A percentile compares a stretch with the other conserved stretches of the same genome.
Conservation (phyloP, 257 asterid genomes). For the Avicennia marina region DNA sequence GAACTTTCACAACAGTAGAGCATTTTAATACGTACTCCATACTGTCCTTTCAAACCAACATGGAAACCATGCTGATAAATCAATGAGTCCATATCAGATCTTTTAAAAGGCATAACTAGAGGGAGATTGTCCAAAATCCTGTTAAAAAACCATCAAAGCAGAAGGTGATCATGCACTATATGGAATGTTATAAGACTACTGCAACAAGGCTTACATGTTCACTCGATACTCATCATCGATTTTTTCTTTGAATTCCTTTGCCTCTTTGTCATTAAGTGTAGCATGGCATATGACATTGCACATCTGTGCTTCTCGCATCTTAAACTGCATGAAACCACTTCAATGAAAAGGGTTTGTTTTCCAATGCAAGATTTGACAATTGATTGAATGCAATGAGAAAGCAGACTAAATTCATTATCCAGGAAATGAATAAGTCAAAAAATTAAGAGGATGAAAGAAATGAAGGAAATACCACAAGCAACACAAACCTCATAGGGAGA, state of each 20-base stretch:
- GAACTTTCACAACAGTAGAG: neutral
- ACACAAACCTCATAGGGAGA: conserved; percentile 51
- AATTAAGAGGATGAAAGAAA: neutral
- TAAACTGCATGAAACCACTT: conserved; percentile 36
- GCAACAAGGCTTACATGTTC: conserved; percentile 39
- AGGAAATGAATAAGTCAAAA: too few species aligned
- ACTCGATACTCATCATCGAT: conserved; percentile 56
- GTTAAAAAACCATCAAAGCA: neutral
- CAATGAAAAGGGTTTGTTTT: conserved; percentile 2
- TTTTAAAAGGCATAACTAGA: conserved; percentile 66
- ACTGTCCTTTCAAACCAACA: conserved; percentile 70
- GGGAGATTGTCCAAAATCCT: conserved; percentile 96
- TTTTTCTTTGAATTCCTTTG: conserved; percentile 53
- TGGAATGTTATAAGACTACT: too few species aligned
- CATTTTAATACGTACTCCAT: conserved; percentile 50
- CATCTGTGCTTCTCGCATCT: conserved; percentile 58
- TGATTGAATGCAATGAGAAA: neutral
- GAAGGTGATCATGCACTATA: too few species aligned
- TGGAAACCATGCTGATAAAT: conserved; percentile 72
- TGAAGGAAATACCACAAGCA: neutral
- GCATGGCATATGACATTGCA: conserved; percentile 43
- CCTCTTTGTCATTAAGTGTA: conserved; percentile 38
- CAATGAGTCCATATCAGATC: conserved; percentile 46
- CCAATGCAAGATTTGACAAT: neutral
- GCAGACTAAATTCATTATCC: neutral